phyloP scores from a whole-genome alignment of 108 stramenopile genomes.

The Epipyxis sp. region DNA sequence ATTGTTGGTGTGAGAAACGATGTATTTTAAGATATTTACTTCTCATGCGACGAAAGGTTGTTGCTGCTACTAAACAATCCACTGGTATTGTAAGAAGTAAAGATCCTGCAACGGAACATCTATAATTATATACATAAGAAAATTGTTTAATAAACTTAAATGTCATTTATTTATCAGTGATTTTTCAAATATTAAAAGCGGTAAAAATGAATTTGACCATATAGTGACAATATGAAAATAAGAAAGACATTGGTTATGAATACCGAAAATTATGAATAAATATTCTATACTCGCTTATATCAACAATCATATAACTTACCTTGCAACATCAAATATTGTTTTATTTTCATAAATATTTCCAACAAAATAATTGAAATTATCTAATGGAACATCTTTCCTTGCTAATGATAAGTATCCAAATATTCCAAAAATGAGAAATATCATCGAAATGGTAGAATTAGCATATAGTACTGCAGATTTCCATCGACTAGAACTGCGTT shows the following conservation, averaged over 20 bases:
- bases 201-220: too few relatives aligned
- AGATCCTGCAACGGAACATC: neutral
- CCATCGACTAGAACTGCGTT: neutral
- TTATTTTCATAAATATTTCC: neutral
- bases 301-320: too few relatives aligned
- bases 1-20: neutral
- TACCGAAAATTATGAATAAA: too few relatives aligned
- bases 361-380: neutral
- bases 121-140: too few relatives aligned
- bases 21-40: neutral
- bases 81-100: constrained; percentile 15
- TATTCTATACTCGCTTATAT: too few relatives aligned
- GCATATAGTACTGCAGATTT: neutral
- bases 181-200: too few relatives aligned
- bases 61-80: constrained; percentile 26
- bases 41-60: neutral
- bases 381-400: neutral
- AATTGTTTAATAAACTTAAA: too few relatives aligned
- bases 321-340: neutral
- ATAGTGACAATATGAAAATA: too few relatives aligned
- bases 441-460: neutral
- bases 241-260: too few relatives aligned
- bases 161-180: too few relatives aligned
- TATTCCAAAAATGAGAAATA: neutral
- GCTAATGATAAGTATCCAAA: neutral